Percentiles rank a stretch among this genome's conserved stretches.
These are phyloP conservation scores for Myriosclerotinia duriaeana DNA, from an alignment of 2,329 filamentous ascomycete species.

Conservation along the genomic window DNA sequence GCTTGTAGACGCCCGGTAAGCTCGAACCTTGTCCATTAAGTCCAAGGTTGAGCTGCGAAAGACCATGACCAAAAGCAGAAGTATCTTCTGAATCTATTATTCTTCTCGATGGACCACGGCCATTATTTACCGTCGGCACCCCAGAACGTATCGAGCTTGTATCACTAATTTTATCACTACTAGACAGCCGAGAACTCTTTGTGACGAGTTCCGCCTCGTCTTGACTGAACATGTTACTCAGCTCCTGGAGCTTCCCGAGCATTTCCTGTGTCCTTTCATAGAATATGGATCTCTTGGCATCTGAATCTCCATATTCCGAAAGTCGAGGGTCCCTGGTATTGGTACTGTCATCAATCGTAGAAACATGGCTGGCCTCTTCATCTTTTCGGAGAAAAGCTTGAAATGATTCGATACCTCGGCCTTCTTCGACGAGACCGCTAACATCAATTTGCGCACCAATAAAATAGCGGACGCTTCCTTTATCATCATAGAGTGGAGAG, in stretches of 20 bases:
- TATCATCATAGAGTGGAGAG: constrained; percentile 60
- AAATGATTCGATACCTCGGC: constrained; percentile 58
- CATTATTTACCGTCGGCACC: constrained; percentile 26
- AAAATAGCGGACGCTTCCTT: constrained; percentile 59
- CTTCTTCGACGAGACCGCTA: constrained; percentile 58
- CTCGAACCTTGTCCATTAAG: background rate
- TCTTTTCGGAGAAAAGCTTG: constrained; percentile 46
- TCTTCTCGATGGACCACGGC: constrained; percentile 26
- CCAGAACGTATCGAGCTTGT: constrained; percentile 26
- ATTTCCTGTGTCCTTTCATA: constrained; percentile 33
- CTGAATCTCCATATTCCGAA: constrained; percentile 25
- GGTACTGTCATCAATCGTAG: background rate
- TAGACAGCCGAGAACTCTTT: constrained; percentile 49
- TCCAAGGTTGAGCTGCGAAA: constrained; percentile 5
- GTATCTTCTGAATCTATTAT: constrained; percentile 26
- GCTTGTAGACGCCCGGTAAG: constrained; percentile 6
- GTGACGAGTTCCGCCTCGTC: constrained; percentile 63
- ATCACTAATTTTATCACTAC: constrained; percentile 45
- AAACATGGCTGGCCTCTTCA: background rate
- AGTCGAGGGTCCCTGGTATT: background rate
- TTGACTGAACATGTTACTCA: constrained; percentile 67
- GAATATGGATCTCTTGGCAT: constrained; percentile 17
- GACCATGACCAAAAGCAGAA: background rate
- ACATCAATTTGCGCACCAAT: constrained; percentile 65
- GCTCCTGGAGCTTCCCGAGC: constrained; percentile 60